Evolutionary conservation across 495 filamentous ascomycete species (phyloP).

Genomic region (Amniculicola lignicola): DNA sequence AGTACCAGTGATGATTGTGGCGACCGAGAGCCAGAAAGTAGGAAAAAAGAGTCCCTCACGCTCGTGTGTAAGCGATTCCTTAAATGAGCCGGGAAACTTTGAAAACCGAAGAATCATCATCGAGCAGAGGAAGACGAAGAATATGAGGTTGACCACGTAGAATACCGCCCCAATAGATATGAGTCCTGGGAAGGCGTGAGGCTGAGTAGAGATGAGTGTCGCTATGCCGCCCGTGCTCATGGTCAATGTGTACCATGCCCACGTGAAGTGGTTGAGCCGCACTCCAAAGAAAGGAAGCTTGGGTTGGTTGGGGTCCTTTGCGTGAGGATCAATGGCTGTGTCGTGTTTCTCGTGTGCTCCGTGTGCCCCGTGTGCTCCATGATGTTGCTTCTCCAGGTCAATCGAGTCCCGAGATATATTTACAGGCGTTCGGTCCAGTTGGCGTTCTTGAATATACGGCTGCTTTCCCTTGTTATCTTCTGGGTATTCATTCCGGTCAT

Average conservation of each 20-base stretch:
- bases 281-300: constrained; percentile 40
- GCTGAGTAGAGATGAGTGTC: constrained; percentile 56
- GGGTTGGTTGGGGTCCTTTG: constrained; percentile 20
- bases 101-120: constrained; percentile 57
- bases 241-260: constrained; percentile 67
- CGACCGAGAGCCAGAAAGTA: constrained; percentile 63
- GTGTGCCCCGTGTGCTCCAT: too few relatives aligned
- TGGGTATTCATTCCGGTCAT: too few relatives aligned
- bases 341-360: not conserved
- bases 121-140: constrained; percentile 54
- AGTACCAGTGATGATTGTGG: constrained; percentile 59
- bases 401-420: constrained; percentile 15
- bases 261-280: constrained; percentile 66
- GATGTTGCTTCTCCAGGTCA: constrained; percentile 19
- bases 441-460: constrained; percentile 10
- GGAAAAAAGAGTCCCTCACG: constrained; percentile 65
- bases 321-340: constrained; percentile 6
- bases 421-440: constrained; percentile 1
- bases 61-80: constrained; percentile 57
- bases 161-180: constrained; percentile 57
- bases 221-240: constrained; percentile 68
- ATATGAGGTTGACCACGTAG: constrained; percentile 60
- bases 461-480: constrained; percentile 8
- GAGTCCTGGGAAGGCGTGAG: constrained; percentile 58
- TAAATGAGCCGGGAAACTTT: constrained; percentile 50